These are phyloP conservation scores for Neurospora intermedia DNA, from an alignment of 495 filamentous ascomycete species.

Conservation along the genomic window DNA sequence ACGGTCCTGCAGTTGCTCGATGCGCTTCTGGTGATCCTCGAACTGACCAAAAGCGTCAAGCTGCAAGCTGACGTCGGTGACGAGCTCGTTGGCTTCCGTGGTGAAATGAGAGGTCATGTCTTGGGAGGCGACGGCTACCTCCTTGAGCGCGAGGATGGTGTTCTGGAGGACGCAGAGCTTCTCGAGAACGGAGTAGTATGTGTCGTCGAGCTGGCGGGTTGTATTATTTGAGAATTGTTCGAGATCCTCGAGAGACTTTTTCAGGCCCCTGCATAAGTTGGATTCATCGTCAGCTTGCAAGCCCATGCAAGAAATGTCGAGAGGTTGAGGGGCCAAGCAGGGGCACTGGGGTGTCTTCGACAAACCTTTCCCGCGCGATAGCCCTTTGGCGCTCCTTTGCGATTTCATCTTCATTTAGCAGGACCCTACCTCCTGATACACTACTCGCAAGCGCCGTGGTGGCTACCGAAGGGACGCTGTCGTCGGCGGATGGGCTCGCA, in stretches of 20 bases:
- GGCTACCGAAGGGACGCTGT: conserved; percentile 10
- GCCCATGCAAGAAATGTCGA: not conserved
- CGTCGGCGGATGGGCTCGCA: conserved; percentile 16
- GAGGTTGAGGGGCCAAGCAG: not conserved
- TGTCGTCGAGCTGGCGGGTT: conserved; percentile 70
- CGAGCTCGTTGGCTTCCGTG: conserved; percentile 47
- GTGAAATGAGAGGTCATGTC: conserved; percentile 53
- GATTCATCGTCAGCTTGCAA: conserved; percentile 7
- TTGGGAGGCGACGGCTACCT: conserved; percentile 53
- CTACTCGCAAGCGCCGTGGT: not conserved
- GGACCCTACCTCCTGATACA: not conserved
- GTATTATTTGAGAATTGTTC: conserved; percentile 40
- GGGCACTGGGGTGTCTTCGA: not conserved
- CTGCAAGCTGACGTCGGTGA: conserved; percentile 52
- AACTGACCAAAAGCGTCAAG: conserved; percentile 58
- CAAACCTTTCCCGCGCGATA: conserved; percentile 32
- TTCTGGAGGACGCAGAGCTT: conserved; percentile 59
- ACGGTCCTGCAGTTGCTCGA: conserved; percentile 54
- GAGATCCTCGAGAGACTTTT: conserved; percentile 32
- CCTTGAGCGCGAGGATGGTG: conserved; percentile 57
- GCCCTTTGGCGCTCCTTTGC: conserved; percentile 32
- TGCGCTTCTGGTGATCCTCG: conserved; percentile 55
- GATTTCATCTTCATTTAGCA: conserved; percentile 23
- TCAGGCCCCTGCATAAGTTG: conserved; percentile 24
- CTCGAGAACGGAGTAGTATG: conserved; percentile 75